phyloP scores from a whole-genome alignment of 768 basidiomycete genomes.

The Russula abietina region DNA sequence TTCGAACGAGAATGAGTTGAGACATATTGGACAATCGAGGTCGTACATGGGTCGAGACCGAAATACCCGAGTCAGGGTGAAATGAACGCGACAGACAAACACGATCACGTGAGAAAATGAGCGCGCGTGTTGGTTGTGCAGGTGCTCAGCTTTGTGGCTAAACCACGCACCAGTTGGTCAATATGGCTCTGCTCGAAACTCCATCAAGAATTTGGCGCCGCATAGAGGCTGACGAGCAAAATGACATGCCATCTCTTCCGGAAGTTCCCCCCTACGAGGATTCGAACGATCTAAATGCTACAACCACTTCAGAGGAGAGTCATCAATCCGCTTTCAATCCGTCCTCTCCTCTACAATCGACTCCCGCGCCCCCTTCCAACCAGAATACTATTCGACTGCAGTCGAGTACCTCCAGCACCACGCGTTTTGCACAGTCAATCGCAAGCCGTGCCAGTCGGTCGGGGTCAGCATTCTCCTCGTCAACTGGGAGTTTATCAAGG shows the following conservation, averaged over 20 bases:
- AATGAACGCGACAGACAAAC: background rate
- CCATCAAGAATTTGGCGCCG: conserved; percentile 82
- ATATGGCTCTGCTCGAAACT: conserved; percentile 47
- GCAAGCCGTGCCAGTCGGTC: conserved; percentile 40
- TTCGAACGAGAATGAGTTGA: conserved; percentile 9
- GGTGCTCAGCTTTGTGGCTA: background rate
- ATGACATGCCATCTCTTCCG: conserved; percentile 77
- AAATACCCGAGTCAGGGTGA: too few relatives aligned
- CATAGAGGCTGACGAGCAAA: conserved; percentile 67
- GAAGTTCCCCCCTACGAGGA: conserved; percentile 69
- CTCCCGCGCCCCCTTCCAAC: conserved; percentile 48
- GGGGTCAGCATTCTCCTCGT: conserved; percentile 30
- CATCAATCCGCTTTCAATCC: conserved; percentile 37
- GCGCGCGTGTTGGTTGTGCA: background rate
- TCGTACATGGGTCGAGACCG: conserved; percentile 3
- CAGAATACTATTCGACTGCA: conserved; percentile 48
- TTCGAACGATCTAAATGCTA: conserved; percentile 40
- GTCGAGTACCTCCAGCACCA: conserved; percentile 45
- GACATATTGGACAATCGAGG: conserved; percentile 15
- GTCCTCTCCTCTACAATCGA: conserved; percentile 58
- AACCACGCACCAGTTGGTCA: background rate
- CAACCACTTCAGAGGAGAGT: conserved; percentile 35
- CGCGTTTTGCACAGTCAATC: conserved; percentile 49
- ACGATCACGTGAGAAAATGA: conserved; percentile 14
- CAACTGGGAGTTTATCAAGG: conserved; percentile 14